phyloP scores from a whole-genome alignment of 805 yeast species.

The Candida xyloterini region DNA sequence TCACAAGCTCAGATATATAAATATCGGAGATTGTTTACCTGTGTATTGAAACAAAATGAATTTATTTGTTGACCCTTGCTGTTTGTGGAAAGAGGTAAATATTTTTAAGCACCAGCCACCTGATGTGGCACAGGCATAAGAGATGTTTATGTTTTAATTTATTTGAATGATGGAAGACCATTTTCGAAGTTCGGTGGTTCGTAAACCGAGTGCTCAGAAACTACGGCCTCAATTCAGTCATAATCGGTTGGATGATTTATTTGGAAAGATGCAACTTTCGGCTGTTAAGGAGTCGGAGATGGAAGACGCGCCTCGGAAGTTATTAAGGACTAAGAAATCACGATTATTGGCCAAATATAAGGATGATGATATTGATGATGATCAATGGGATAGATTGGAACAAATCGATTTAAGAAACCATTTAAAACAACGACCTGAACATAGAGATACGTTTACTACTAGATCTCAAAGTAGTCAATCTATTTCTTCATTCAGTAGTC shows the following conservation, averaged over 20 bases:
- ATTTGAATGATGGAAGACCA: conserved; percentile 2
- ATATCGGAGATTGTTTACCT: conserved; percentile 6
- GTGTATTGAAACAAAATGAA: conserved; percentile 5
- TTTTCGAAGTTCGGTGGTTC: conserved; percentile 23
- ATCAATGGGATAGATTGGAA: conserved; percentile 20
- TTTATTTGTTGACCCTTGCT: conserved; percentile 8
- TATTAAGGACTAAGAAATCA: conserved; percentile 6
- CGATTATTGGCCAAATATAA: conserved; percentile 15
- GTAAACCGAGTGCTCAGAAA: conserved; percentile 12
- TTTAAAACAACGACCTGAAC: conserved; percentile 10
- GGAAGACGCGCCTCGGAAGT: conserved; percentile 8
- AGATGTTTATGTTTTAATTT: too few species aligned
- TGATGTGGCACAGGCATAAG: conserved; percentile 6
- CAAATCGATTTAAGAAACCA: conserved; percentile 16
- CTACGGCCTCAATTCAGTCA: conserved; percentile 15
- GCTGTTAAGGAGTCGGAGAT: conserved; percentile 18
- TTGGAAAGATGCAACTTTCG: conserved; percentile 19
- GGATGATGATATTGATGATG: conserved; percentile 17
- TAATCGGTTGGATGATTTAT: conserved; percentile 16
- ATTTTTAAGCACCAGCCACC: conserved; percentile 7
- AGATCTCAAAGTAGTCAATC: conserved; percentile 26
- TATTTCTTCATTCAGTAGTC: conserved; percentile 25
- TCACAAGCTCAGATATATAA: conserved; percentile 6
- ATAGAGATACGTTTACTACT: conserved; percentile 2
- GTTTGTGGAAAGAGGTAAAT: conserved; percentile 13